Evolutionary conservation across 202 grass and related monocot genomes (phyloP), one percentile per base, ranked within the genome.

Genomic region (Eragrostis tef): DNA sequence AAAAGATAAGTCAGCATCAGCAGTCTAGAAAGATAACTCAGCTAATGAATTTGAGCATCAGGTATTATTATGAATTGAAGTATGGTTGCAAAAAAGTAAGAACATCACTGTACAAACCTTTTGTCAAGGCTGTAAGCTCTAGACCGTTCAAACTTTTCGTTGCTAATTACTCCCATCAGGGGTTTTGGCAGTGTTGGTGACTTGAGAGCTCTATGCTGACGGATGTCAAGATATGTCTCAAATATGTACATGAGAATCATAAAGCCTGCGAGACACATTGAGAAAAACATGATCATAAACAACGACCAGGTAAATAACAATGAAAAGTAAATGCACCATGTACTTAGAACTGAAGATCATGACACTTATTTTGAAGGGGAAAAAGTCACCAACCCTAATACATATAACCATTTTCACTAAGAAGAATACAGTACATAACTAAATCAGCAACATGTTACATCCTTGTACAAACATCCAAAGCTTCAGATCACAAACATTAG

Each of bases 121-220:
- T 96, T 99, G 65, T 99, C 97, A 7, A 99, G 87, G 78, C 93
- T 96, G 90, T 99, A 99, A 88, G 89, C 81, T 83, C 91, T 90
- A 42, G 97, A 93, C 34, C 78, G 81, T 80, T 86, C 79, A 70
- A 99, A 99, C 58, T 96, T 99, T 77, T 99, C 93, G 80, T 88
- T 48, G 72, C 89, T 90, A 84, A 99, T 90, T 73, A 99, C 91
- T 77, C 91, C 91, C 78, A 81, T 13, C 27, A 99, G 81, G 54
- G 89, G 89, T 79, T 86, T 88, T 43, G 97, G 97, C 64, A 96
- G 73, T 6, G 31, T 90, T 15, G 93, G 89, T 58, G 90, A 34
- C 67, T 92, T 93, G 31, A 96, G 91, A 47, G 89, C 87, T 44
- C 80, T 79, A 88, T 93, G 93, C 84, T 99, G 97, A 64, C 97